A percentile compares a stretch with the other conserved stretches of the same genome.
These are phyloP conservation scores for Irpex sp. DNA, from an alignment of 1,284 basidiomycete species.

Conservation along the genomic window DNA sequence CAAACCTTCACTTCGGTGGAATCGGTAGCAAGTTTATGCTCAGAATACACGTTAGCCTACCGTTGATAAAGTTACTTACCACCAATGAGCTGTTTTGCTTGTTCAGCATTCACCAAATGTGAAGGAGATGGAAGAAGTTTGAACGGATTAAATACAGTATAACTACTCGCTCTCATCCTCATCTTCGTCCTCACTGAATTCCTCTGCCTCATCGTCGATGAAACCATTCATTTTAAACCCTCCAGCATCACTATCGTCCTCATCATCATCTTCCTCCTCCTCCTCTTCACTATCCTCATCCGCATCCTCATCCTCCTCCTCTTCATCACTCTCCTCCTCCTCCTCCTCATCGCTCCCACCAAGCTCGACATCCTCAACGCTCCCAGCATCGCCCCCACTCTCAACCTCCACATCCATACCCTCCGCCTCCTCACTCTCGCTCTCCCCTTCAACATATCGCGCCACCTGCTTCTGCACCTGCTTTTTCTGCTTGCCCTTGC, in stretches of 20 bases:
- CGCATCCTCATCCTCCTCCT: slow-evolving; percentile 49
- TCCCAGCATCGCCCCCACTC: slow-evolving; percentile 61
- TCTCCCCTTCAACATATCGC: slow-evolving; percentile 76
- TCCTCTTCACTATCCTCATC: slow-evolving; percentile 35
- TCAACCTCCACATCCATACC: slow-evolving; percentile 65
- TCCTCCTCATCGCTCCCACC: slow-evolving; percentile 71
- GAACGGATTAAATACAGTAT: neutral
- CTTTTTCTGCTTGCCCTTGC: slow-evolving; percentile 13
- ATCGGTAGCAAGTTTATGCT: neutral
- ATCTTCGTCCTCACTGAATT: slow-evolving; percentile 54
- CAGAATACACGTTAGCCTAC: neutral
- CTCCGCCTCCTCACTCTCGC: slow-evolving; percentile 55
- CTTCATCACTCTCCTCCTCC: slow-evolving; percentile 49
- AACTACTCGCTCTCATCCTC: slow-evolving; percentile 48
- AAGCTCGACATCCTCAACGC: slow-evolving; percentile 73
- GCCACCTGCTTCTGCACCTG: slow-evolving; percentile 36
- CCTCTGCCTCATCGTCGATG: slow-evolving; percentile 74
- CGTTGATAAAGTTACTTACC: too few species aligned
- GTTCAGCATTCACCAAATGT: too few species aligned
- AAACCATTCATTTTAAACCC: slow-evolving; percentile 57
- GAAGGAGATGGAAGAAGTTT: neutral
- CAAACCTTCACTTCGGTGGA: neutral
- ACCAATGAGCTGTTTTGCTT: too few species aligned
- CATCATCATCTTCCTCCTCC: slow-evolving; percentile 51
- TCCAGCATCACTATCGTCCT: slow-evolving; percentile 30